These are phyloP conservation scores for Zymoseptoria brevis DNA, from an alignment of 2,329 filamentous ascomycete genomes.

Conservation along the genomic window DNA sequence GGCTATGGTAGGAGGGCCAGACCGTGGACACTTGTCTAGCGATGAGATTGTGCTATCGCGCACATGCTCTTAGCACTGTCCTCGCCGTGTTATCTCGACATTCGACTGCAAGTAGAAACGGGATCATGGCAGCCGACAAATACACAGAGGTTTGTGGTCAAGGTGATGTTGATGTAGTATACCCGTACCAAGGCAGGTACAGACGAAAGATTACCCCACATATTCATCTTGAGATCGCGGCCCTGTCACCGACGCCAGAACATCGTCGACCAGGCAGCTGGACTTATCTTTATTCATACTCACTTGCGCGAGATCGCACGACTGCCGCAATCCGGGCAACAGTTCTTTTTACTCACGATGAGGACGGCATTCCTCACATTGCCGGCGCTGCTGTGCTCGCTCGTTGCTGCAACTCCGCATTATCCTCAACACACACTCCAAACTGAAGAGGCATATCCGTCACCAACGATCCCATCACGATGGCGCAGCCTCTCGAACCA, in stretches of 20 bases:
- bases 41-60: too few relatives aligned
- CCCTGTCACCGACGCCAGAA: background rate
- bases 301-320: background rate
- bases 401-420: slow-evolving; percentile 10
- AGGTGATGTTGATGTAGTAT: too few relatives aligned
- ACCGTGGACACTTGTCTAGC: too few relatives aligned
- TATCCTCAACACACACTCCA: slow-evolving; percentile 8
- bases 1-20: too few relatives aligned
- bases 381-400: slow-evolving; percentile 6
- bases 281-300: background rate
- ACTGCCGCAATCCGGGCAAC: background rate
- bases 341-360: background rate
- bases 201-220: background rate
- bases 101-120: too few relatives aligned
- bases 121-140: too few relatives aligned
- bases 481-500: slow-evolving; percentile 10
- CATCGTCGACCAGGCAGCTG: background rate
- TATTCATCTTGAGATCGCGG: background rate
- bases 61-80: too few relatives aligned
- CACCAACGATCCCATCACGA: slow-evolving; percentile 5
- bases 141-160: too few relatives aligned
- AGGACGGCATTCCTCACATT: slow-evolving; percentile 6
- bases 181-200: too few relatives aligned
- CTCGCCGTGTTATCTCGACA: too few relatives aligned
- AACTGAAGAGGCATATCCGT: background rate